These are phyloP conservation scores for Fraxinus americana DNA, from an alignment of 257 asterid species.

Conservation along the genomic window DNA sequence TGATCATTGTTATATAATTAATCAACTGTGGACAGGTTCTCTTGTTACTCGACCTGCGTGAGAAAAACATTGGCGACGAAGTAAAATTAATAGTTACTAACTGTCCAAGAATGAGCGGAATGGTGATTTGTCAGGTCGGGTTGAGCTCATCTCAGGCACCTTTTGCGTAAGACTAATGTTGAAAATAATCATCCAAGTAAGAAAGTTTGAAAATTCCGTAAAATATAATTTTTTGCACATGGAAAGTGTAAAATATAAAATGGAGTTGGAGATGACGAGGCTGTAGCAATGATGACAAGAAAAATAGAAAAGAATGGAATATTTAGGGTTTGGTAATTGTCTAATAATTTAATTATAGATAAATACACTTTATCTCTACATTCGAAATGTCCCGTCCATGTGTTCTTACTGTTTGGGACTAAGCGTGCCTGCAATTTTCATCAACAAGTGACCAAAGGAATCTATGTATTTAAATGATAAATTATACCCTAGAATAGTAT, in stretches of 20 bases:
- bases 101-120: too few species aligned
- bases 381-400: neutral
- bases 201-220: neutral
- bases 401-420: neutral
- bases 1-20: too few species aligned
- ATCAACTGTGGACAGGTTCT: neutral
- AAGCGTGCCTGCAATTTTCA: neutral
- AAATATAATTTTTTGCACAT: neutral
- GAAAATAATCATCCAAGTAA: neutral
- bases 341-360: too few species aligned
- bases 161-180: neutral
- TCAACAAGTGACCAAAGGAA: neutral
- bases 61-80: too few species aligned
- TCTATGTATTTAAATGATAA: neutral
- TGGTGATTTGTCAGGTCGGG: neutral
- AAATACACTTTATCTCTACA: neutral
- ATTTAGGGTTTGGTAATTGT: conserved; percentile 24
- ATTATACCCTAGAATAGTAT: neutral
- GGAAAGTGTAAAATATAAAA: neutral
- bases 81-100: too few species aligned
- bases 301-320: conserved; percentile 19
- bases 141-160: neutral
- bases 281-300: conserved; percentile 16
- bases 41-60: too few species aligned
- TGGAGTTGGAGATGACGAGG: neutral